These are phyloP conservation scores for Fusarium secorum DNA, from an alignment of 2,329 filamentous ascomycete genomes.

Conservation along the genomic window DNA sequence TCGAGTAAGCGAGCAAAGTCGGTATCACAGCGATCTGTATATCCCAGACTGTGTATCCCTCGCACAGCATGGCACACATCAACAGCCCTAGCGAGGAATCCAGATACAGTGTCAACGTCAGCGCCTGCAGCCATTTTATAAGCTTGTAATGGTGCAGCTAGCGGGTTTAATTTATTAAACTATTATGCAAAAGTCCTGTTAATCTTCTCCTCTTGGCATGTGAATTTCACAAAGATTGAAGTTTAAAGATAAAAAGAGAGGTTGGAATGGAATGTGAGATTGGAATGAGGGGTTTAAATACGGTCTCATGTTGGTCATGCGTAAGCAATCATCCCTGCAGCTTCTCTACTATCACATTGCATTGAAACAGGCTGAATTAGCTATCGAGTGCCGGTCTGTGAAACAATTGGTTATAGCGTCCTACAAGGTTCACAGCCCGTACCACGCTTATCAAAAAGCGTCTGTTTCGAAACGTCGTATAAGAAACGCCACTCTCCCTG, in stretches of 20 bases:
- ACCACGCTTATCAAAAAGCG: constrained; percentile 6
- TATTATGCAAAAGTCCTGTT: neutral
- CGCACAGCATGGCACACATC: constrained; percentile 12
- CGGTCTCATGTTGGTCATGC: constrained; percentile 13
- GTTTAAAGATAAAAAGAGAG: neutral
- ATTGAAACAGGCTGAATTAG: neutral
- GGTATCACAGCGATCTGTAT: neutral
- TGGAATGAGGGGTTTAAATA: constrained; percentile 34
- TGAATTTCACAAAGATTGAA: neutral
- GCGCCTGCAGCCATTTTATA: constrained; percentile 44
- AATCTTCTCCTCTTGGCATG: neutral
- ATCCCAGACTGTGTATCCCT: constrained; percentile 4
- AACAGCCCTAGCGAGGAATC: constrained; percentile 32
- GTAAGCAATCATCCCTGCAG: constrained; percentile 12
- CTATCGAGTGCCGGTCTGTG: neutral
- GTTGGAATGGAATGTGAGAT: neutral
- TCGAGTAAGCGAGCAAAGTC: constrained; percentile 11
- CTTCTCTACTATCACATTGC: constrained; percentile 1
- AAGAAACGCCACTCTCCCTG: constrained; percentile 20
- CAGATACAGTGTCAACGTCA: neutral
- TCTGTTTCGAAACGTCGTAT: constrained; percentile 17
- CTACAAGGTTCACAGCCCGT: constrained; percentile 19
- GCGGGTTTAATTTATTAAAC: neutral
- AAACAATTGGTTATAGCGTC: neutral
- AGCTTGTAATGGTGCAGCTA: constrained; percentile 39